phyloP scores from a whole-genome alignment of 257 asterid species.

The Solanum clarkiae region DNA sequence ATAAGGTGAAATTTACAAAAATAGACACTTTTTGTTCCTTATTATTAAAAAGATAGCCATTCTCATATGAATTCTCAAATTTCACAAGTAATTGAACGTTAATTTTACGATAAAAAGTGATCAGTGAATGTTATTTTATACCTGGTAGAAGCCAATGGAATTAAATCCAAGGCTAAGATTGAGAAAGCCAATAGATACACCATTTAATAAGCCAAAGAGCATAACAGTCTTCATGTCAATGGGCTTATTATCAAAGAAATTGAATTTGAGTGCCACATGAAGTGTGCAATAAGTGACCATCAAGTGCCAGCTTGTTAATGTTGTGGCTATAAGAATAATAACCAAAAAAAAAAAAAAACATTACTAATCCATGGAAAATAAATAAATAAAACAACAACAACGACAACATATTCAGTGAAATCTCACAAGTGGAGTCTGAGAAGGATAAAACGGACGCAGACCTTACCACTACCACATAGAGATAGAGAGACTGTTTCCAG shows the following conservation, averaged over 20 bases:
- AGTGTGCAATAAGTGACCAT: conserved; percentile 91
- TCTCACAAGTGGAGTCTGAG: rapidly evolving
- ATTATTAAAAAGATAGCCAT: too few relatives aligned
- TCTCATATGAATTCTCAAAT: too few relatives aligned
- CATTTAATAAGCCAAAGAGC: conserved; percentile 65
- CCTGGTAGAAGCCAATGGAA: conserved; percentile 94
- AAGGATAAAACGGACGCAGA: too few relatives aligned
- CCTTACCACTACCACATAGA: too few relatives aligned
- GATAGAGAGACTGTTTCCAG: too few relatives aligned
- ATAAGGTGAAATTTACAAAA: too few relatives aligned
- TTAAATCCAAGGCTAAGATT: conserved; percentile 87
- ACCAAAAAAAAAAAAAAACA: background rate
- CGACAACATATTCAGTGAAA: too few relatives aligned
- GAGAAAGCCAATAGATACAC: conserved; percentile 81
- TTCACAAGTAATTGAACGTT: too few relatives aligned
- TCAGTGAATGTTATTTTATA: background rate
- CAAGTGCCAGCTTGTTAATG: conserved; percentile 91
- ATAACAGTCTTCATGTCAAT: conserved; percentile 55
- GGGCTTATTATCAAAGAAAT: conserved; percentile 70
- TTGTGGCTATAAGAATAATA: conserved; percentile 50
- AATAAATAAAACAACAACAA: background rate
- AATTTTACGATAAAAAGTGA: too few relatives aligned
- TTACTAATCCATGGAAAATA: background rate
- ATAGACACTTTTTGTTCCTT: too few relatives aligned
- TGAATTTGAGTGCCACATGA: conserved; percentile 57